phyloP scores from a whole-genome alignment of 306 rosid genomes.

The Prunus mira region DNA sequence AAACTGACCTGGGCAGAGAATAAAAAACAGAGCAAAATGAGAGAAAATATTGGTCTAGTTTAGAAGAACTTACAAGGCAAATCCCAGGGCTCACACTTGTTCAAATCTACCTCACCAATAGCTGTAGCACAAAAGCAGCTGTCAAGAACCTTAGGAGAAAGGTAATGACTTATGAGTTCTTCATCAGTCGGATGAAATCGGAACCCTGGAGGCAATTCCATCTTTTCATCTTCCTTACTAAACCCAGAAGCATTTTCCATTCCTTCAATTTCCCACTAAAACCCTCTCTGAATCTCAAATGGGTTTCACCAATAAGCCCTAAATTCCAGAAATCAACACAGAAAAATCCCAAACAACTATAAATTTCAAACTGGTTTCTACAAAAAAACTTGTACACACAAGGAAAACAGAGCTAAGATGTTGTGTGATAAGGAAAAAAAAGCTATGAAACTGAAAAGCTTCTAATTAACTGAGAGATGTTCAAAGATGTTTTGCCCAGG shows the following conservation, averaged over 20 bases:
- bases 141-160: conserved; percentile 60
- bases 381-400: neutral
- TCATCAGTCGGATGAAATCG: conserved; percentile 93
- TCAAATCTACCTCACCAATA: conserved; percentile 74
- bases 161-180: conserved; percentile 76
- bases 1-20: neutral
- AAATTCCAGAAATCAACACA: conserved; percentile 3
- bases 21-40: neutral
- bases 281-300: conserved; percentile 10
- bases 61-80: conserved; percentile 64
- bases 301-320: neutral
- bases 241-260: conserved; percentile 41
- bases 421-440: neutral
- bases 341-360: neutral
- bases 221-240: conserved; percentile 29
- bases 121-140: conserved; percentile 51
- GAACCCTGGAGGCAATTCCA: conserved; percentile 83
- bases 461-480: neutral
- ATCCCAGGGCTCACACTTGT: conserved; percentile 93
- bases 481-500: conserved; percentile 26
- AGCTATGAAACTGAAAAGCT: conserved; percentile 17
- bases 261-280: conserved; percentile 14
- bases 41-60: neutral
- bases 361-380: neutral
- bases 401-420: neutral